Conservation (phyloP, 1,139 yeast genomes). For the Kodamaea alishanica region DNA sequence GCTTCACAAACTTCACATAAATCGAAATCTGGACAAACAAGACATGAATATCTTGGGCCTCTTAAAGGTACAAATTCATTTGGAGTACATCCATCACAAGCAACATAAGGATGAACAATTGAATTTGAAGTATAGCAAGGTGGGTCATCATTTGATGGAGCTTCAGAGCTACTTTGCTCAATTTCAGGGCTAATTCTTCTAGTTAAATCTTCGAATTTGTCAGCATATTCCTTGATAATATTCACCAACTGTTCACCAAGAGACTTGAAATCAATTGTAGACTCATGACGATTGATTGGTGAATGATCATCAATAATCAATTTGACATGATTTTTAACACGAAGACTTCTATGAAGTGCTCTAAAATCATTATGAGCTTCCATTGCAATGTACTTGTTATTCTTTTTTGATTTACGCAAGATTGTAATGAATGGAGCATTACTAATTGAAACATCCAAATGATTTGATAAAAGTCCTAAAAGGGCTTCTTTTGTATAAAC, state of each 20-base stretch:
- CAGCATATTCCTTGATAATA: slow-evolving; percentile 4
- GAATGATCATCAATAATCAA: slow-evolving; percentile 25
- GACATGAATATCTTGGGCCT: slow-evolving; percentile 54
- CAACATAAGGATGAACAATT: slow-evolving; percentile 36
- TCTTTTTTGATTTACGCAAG: slow-evolving; percentile 42
- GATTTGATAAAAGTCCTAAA: slow-evolving; percentile 9
- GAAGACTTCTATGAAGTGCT: slow-evolving; percentile 43
- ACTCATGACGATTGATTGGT: slow-evolving; percentile 2
- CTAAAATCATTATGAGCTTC: slow-evolving; percentile 40
- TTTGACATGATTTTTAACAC: slow-evolving; percentile 40
- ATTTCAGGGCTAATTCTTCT: slow-evolving; percentile 1
- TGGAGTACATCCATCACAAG: slow-evolving; percentile 45
- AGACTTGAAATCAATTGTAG: not conserved
- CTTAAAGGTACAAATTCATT: slow-evolving; percentile 28
- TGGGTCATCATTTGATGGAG: slow-evolving; percentile 2
- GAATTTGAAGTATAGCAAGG: slow-evolving; percentile 2
- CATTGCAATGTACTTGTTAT: slow-evolving; percentile 39
- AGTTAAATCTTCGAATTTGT: slow-evolving; percentile 4
- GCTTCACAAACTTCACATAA: slow-evolving; percentile 51
- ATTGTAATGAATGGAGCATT: slow-evolving; percentile 10
- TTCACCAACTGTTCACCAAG: slow-evolving; percentile 2
- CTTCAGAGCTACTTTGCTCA: slow-evolving; percentile 2
- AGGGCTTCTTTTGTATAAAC: slow-evolving; percentile 13
- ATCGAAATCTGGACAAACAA: slow-evolving; percentile 54
- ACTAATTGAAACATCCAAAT: slow-evolving; percentile 7